Evolutionary conservation across 1,284 basidiomycete genomes (phyloP), one percentile per base, ranked within the genome.

Genomic region (Malassezia restricta): DNA sequence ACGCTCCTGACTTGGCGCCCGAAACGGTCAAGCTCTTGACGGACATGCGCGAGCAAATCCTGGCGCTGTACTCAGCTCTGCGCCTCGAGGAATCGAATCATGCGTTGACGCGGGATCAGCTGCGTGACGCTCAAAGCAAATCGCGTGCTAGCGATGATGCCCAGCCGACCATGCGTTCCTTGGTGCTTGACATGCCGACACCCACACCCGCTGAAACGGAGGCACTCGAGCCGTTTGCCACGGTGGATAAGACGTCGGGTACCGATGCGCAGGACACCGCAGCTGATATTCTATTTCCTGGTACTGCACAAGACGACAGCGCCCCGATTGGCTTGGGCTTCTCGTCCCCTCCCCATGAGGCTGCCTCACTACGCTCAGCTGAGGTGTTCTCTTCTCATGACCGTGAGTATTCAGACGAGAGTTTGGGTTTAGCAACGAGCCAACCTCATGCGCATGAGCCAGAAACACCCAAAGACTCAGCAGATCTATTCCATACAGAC

Each of bases 21-120:
- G 59, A 65, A 50, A 64, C 70, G 29, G 60, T 68, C 20, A 61
- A 64, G 53, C 54, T 73, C 42, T 60, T 73, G n/a, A 55, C 57
- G 0, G 63, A 71, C 27, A 70, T 73, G 68, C 63, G 68, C 8
- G 66, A 73, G 59, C 70, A 73, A 59, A 73, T 71, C 57, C 62
- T 73, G 46, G 69, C 62, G 41, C 55, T 73, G 11, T 66, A 66
- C 17, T 63, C 63, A 31, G 63, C 57, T n/a, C 62, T 73, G 6
- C 62, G 68, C 51, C 61, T 68, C 28, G 70, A 73, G 61, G 55
- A 66, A 9, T 62, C 61, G 43, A 59, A 65, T 54, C 70, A 71
- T 43, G 54, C 68, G 47, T 47, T 62, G 8, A 59, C 57, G 0
- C 49, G 54, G 1, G 29, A 62, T 32, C 59, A 60, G 27, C 46